Percentiles rank a stretch among this genome's conserved stretches.
Evolutionary conservation across 2,329 filamentous ascomycete species (phyloP).

Genomic region (Dactylellina haptotyla): DNA sequence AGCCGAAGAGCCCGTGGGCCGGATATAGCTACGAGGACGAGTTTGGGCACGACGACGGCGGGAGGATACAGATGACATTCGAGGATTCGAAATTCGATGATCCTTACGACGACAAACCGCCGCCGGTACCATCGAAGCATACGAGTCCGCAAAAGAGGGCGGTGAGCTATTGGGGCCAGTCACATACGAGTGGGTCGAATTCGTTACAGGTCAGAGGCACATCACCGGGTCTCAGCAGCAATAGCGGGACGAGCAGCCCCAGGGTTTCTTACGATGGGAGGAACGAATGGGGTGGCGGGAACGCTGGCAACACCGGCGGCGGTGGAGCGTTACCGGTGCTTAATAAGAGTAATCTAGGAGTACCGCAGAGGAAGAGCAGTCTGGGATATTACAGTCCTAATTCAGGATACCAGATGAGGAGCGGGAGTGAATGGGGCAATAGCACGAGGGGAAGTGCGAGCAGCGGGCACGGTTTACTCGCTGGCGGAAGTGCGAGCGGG

Average conservation of each 20-base stretch:
- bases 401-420: constrained; percentile 37
- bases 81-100: constrained; percentile 61
- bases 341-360: constrained; percentile 21
- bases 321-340: constrained; percentile 42
- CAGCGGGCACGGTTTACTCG: constrained; percentile 29
- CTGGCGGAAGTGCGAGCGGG: constrained; percentile 26
- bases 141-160: constrained; percentile 46
- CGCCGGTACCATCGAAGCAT: constrained; percentile 64
- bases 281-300: constrained; percentile 40
- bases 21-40: constrained; percentile 63
- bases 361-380: constrained; percentile 48
- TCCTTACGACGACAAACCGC: constrained; percentile 60
- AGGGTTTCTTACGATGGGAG: constrained; percentile 41
- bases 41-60: constrained; percentile 56
- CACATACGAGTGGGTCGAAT: neutral
- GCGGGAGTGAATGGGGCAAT: constrained; percentile 44
- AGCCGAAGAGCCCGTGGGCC: constrained; percentile 37
- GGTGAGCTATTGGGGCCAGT: constrained; percentile 52
- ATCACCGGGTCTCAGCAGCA: constrained; percentile 22
- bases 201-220: constrained; percentile 30
- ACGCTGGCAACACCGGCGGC: too few relatives aligned
- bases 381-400: constrained; percentile 35
- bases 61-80: constrained; percentile 74
- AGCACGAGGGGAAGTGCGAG: constrained; percentile 37
- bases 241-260: constrained; percentile 33